phyloP scores from a whole-genome alignment of 2,329 filamentous ascomycete species.

The Lachnum nothofagi region DNA sequence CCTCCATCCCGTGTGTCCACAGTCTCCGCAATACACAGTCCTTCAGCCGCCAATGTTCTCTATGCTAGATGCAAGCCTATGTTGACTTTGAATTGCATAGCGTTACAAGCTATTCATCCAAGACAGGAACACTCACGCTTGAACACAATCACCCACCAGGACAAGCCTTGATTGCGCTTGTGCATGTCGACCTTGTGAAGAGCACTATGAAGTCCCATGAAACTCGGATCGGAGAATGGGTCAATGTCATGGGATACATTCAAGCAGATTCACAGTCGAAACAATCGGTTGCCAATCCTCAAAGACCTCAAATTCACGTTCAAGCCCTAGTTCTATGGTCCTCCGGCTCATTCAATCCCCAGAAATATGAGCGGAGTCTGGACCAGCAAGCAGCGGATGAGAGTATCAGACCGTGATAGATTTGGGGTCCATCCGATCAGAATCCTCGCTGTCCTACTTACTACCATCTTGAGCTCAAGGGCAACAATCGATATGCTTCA shows the following conservation, averaged over 20 bases:
- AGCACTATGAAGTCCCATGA: constrained; percentile 58
- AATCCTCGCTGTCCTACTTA: neutral
- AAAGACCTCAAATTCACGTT: constrained; percentile 42
- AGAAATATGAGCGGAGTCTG: constrained; percentile 57
- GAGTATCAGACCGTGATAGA: neutral
- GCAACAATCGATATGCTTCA: neutral
- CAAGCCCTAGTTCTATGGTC: constrained; percentile 77
- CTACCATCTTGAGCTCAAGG: neutral
- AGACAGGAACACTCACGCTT: constrained; percentile 57
- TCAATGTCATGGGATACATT: constrained; percentile 84
- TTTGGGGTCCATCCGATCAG: neutral
- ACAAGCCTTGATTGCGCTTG: constrained; percentile 46
- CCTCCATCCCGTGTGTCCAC: too few species aligned
- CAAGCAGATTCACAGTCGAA: constrained; percentile 27
- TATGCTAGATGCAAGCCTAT: too few species aligned
- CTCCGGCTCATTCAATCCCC: constrained; percentile 66
- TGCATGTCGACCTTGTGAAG: constrained; percentile 69
- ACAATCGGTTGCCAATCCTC: constrained; percentile 5
- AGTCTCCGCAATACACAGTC: too few species aligned
- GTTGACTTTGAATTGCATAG: too few species aligned
- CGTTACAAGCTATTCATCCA: constrained; percentile 52
- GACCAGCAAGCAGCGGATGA: constrained; percentile 1
- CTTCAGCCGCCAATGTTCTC: too few species aligned
- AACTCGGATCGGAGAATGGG: constrained; percentile 72
- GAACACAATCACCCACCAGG: constrained; percentile 59